Evolutionary conservation across 371 early-diverging fungal species (phyloP), one percentile per base, ranked within the genome.

Genomic region (Rhizomucor pusillus): DNA sequence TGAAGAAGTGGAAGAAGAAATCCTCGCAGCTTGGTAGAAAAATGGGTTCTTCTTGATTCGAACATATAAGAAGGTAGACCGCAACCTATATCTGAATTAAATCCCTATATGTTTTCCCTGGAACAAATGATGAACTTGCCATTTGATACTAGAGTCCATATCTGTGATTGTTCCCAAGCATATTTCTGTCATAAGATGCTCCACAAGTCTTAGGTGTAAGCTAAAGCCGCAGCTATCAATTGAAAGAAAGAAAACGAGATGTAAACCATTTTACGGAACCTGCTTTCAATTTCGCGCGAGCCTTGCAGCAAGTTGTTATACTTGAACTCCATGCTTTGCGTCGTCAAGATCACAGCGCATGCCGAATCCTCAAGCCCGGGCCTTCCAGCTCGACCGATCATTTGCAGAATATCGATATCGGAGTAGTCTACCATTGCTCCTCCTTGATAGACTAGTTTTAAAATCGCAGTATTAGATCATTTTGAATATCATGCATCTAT

Each of bases 351-450:
- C 5, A 91, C 81, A 6, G 85, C 92, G 52, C 65, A 73, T 2
- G 93, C 98, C 36, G 67, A 65, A 43, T 74, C 80, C 55, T 95
- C 94, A 69, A 87, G 88, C 57, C 90, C 91, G 4, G 93, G 92
- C 59, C 98, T 63, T 13, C 96, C 96, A 9, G 96, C 96, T 44
- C 98, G 76, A 0, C 98, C 98, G 45, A 93, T 85, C 90, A 95
- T 95, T 73, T 96, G 98, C 48, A 90, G 67, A 5, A 91, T 46
- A 43, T 90, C 91, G 13, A 89, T 59, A 47, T 87, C 86, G 1
- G 85, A 79, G 52, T 88, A 87, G 55, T 91, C 88, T 5, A 44
- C 49, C 54, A 76, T 76, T 29, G 59, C 43, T 0, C 87, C 86
- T 16, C 75, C 71, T 50, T 77, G 67, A 60, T 92, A 95, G 20